These are phyloP conservation scores for Sporormia fimetaria DNA, from an alignment of 495 filamentous ascomycete genomes.

Conservation along the genomic window DNA sequence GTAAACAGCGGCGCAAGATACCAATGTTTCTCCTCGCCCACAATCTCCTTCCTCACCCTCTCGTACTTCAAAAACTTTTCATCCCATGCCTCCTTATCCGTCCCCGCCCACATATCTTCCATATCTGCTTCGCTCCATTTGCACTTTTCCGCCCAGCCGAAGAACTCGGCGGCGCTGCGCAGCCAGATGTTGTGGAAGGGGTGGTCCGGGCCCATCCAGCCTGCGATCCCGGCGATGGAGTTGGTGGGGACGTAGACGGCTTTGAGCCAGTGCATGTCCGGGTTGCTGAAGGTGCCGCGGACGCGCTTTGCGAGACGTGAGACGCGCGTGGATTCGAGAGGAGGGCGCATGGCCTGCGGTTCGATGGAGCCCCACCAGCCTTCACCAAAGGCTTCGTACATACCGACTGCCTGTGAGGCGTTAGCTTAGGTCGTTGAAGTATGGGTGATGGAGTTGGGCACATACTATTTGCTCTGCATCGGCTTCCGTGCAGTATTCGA, in stretches of 20 bases:
- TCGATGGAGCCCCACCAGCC: constrained; percentile 5
- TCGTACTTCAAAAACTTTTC: constrained; percentile 1
- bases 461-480: too few species aligned
- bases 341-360: constrained; percentile 7
- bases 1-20: constrained; percentile 10
- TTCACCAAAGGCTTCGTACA: constrained; percentile 11
- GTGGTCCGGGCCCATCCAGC: constrained; percentile 8
- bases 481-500: too few species aligned
- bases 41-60: background rate
- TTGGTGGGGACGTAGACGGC: constrained; percentile 3
- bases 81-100: constrained; percentile 3
- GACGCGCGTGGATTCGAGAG: constrained; percentile 2
- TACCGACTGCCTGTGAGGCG: constrained; percentile 11
- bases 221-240: constrained; percentile 7
- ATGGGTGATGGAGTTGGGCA: too few species aligned
- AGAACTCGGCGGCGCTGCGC: constrained; percentile 5
- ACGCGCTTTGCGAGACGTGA: constrained; percentile 10
- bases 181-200: constrained; percentile 7
- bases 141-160: constrained; percentile 1
- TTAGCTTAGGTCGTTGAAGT: too few species aligned
- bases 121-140: constrained; percentile 10
- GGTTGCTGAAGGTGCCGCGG: constrained; percentile 4
- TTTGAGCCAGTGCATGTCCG: constrained; percentile 13
- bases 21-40: constrained; percentile 14
- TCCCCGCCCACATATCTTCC: constrained; percentile 9